Conservation (phyloP, 805 yeast species). For the Wickerhamiella galacta region DNA sequence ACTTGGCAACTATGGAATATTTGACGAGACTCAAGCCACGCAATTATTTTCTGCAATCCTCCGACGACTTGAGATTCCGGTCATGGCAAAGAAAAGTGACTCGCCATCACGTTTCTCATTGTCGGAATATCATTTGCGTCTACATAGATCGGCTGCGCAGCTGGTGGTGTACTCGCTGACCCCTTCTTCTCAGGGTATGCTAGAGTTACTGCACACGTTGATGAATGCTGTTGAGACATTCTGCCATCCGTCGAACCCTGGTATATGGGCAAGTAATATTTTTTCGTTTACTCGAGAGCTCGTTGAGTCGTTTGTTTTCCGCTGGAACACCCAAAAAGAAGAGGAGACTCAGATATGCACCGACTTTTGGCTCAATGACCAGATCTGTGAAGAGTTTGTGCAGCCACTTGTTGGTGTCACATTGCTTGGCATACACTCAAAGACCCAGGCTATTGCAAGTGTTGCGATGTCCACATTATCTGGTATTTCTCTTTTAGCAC, state of each 20-base stretch:
- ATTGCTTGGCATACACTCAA: slow-evolving; percentile 35
- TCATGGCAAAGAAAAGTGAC: slow-evolving; percentile 18
- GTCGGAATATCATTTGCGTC: too few species aligned
- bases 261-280: slow-evolving; percentile 66
- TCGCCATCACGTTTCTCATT: not conserved
- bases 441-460: slow-evolving; percentile 5
- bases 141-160: slow-evolving; percentile 19
- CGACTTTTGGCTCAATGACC: slow-evolving; percentile 19
- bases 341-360: too few species aligned
- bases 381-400: slow-evolving; percentile 28
- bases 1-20: slow-evolving; percentile 44
- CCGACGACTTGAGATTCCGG: slow-evolving; percentile 28
- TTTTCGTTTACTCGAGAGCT: slow-evolving; percentile 48
- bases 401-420: slow-evolving; percentile 38
- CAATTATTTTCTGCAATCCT: slow-evolving; percentile 33
- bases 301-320: slow-evolving; percentile 23
- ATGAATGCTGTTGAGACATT: slow-evolving; percentile 62
- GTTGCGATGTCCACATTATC: slow-evolving; percentile 7
- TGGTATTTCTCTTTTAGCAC: slow-evolving; percentile 41
- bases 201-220: slow-evolving; percentile 36
- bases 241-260: slow-evolving; percentile 85
- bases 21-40: slow-evolving; percentile 43
- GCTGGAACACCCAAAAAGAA: too few species aligned
- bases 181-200: slow-evolving; percentile 33
- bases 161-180: slow-evolving; percentile 44